These are phyloP conservation scores for Spiromastix sp. DNA, from an alignment of 2,329 filamentous ascomycete genomes.

Conservation along the genomic window DNA sequence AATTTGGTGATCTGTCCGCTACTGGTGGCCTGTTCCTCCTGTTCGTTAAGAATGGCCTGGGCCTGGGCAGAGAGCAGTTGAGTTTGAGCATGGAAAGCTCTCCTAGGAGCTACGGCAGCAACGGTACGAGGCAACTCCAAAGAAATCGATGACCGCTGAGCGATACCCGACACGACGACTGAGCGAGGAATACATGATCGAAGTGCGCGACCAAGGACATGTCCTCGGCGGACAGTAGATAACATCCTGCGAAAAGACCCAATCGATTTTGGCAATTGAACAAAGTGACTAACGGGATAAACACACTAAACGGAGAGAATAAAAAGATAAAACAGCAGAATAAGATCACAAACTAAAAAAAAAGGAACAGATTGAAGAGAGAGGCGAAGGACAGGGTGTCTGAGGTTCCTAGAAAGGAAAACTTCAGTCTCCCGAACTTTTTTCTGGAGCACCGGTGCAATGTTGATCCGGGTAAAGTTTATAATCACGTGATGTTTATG, in stretches of 20 bases:
- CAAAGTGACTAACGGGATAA: not conserved
- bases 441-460: too few relatives aligned
- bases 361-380: slow-evolving; percentile 1
- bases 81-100: slow-evolving; percentile 23
- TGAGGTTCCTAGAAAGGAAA: too few relatives aligned
- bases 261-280: not conserved
- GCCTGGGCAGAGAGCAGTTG: too few relatives aligned
- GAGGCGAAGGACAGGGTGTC: too few relatives aligned
- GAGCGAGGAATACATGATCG: slow-evolving; percentile 23
- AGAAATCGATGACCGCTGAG: too few relatives aligned
- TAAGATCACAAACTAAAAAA: not conserved
- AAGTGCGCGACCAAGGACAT: slow-evolving; percentile 26
- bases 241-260: slow-evolving; percentile 21
- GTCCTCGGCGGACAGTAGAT: slow-evolving; percentile 27
- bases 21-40: slow-evolving; percentile 18
- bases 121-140: too few relatives aligned
- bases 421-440: too few relatives aligned
- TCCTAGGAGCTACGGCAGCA: slow-evolving; percentile 12
- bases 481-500: not conserved
- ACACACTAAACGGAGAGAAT: not conserved
- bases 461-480: not conserved
- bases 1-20: slow-evolving; percentile 30
- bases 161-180: too few relatives aligned
- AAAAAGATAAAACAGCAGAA: slow-evolving; percentile 1
- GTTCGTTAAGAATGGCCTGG: too few relatives aligned